Percentiles rank a stretch among this genome's conserved stretches.
phyloP scores from a whole-genome alignment of 371 early-diverging fungal species.

The Mortierella sp. region DNA sequence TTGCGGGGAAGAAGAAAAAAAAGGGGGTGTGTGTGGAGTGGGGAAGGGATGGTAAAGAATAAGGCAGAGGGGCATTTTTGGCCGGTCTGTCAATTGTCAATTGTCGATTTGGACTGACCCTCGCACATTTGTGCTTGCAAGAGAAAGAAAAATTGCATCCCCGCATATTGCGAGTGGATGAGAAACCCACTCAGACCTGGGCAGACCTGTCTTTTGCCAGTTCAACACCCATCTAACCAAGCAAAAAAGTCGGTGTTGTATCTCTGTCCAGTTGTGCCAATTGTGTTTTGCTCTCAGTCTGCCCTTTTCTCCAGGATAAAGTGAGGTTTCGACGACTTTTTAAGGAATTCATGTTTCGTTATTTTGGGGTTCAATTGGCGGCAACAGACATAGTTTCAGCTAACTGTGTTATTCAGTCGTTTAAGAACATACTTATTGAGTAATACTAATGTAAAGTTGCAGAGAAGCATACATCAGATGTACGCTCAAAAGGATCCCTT shows the following conservation, averaged over 20 bases:
- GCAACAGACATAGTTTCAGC: conserved; percentile 16
- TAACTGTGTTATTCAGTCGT: neutral
- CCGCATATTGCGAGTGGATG: neutral
- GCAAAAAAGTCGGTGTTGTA: neutral
- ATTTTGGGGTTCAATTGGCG: neutral
- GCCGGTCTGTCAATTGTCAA: neutral
- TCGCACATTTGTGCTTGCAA: neutral
- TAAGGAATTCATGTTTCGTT: neutral
- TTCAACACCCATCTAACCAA: neutral
- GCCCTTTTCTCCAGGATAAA: neutral
- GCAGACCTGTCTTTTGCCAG: no score
- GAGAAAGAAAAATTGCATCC: no score
- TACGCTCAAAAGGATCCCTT: no score
- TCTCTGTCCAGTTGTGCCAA: neutral
- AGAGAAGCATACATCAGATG: no score
- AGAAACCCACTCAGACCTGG: no score
- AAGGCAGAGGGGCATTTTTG: conserved; percentile 3
- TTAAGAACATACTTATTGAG: no score
- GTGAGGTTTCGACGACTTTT: neutral
- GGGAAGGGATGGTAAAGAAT: neutral
- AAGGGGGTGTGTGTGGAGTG: neutral
- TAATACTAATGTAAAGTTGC: no score
- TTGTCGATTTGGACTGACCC: neutral
- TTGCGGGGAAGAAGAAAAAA: neutral
- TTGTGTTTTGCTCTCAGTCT: neutral